Conservation (phyloP, 352 stramenopile species). For the Globisporangium orthogonon region DNA sequence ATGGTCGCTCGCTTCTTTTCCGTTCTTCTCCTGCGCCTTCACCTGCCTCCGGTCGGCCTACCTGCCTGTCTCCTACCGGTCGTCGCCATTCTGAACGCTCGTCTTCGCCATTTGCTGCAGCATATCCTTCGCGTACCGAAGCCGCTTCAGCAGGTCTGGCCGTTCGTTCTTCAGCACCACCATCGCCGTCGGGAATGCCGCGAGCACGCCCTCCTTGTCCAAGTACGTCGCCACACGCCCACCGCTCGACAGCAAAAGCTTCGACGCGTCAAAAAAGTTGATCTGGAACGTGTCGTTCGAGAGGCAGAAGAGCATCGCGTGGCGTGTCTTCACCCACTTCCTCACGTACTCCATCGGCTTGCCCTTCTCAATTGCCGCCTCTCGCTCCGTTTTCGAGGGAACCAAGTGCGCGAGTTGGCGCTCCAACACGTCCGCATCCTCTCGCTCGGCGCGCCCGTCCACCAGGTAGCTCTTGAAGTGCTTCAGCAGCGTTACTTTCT, state of each 20-base stretch:
- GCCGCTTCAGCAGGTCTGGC: constrained; percentile 66
- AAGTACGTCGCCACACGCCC: constrained; percentile 88
- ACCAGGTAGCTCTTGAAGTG: constrained; percentile 98
- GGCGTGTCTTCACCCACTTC: constrained; percentile 98
- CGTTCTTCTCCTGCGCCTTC: too few relatives aligned
- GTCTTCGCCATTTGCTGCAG: constrained; percentile 87
- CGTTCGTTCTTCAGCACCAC: constrained; percentile 54
- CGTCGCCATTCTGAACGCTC: background rate
- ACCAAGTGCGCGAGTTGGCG: constrained; percentile 27
- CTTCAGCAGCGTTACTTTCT: constrained; percentile 97
- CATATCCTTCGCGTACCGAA: constrained; percentile 95
- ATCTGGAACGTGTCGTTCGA: constrained; percentile 95
- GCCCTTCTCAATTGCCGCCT: constrained; percentile 17
- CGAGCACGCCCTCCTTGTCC: constrained; percentile 66
- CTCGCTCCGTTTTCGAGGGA: constrained; percentile 14
- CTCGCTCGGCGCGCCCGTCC: constrained; percentile 60
- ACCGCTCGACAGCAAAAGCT: constrained; percentile 91
- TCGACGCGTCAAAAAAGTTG: constrained; percentile 96
- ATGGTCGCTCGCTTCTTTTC: background rate
- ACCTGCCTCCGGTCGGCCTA: too few relatives aligned
- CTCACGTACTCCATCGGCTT: constrained; percentile 91
- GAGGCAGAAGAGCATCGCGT: constrained; percentile 97
- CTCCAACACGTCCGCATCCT: constrained; percentile 40
- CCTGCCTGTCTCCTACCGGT: background rate
- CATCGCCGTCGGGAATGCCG: constrained; percentile 39